Evolutionary conservation across 306 rosid genomes (phyloP), one percentile per base, ranked within the genome.

Genomic region (Astragalus glycyphyllos): DNA sequence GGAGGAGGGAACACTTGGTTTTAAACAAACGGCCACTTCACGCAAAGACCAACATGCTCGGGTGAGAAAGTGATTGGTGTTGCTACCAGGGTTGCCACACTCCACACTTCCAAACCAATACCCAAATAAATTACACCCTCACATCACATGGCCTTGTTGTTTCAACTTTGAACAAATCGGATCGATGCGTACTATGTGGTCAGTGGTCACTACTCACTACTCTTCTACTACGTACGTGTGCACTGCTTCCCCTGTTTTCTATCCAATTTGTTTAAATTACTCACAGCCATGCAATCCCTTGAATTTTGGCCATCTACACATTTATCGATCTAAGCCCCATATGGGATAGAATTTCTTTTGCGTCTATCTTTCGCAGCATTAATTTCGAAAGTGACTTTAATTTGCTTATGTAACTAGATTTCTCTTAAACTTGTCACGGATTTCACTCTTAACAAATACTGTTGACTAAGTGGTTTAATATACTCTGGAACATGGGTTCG

Each of bases 21-120:
- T 46, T 6, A 65, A 65, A 64, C 9, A 55, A 50, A 78, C 9
- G 75, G 79, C 23, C 51, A 64, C 31, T 62, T 73, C 31, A 64
- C 50, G 78, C 63, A 12, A 77, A 77, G 84, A 83, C 90, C 83
- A 83, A 86, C 84, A 86, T 86, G 82, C 90, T 71, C 61, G 5
- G 14, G 20, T 11, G 54, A 67, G 88, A 85, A 77, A 88, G 79
- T 40, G 84, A 85, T 62, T 68, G 68, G 76, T 79, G 66, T 46
- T 31, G 66, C 69, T 68, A 26, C 7, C 7, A 26, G 75, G 54
- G 17, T 71, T 59, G 72, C 72, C 79, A 68, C 68, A 80, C 70
- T 61, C 45, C 31, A 26, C 31, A 26, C 31, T 26, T 26, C 31
- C 3, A 26, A 26, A 26, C 37, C 66, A 57, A 71, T 6, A 23